Evolutionary conservation across 139 green algal genomes (phyloP).

Genomic region (Chlamydomonas sp.): DNA sequence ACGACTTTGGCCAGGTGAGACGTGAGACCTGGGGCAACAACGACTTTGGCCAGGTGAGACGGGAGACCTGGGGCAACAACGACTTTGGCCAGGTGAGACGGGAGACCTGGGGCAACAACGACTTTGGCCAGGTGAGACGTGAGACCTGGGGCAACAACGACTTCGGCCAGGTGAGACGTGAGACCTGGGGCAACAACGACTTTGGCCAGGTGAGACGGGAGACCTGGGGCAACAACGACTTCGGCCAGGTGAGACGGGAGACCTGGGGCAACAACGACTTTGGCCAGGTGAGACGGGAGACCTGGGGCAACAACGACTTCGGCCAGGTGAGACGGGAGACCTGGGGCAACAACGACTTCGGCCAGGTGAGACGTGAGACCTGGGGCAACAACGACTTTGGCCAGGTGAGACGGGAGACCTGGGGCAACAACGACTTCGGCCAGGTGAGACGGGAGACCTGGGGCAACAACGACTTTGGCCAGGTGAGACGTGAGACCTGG

Average conservation of each 20-base stretch:
- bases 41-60: slow-evolving; percentile 20
- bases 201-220: not conserved
- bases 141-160: slow-evolving; percentile 53
- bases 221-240: slow-evolving; percentile 54
- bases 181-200: slow-evolving; percentile 53
- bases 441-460: slow-evolving; percentile 23
- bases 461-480: slow-evolving; percentile 49
- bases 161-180: slow-evolving; percentile 1
- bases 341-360: slow-evolving; percentile 56
- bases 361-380: not conserved
- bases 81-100: slow-evolving; percentile 14
- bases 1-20: slow-evolving; percentile 27
- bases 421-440: slow-evolving; percentile 50
- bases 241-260: not conserved
- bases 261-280: slow-evolving; percentile 56
- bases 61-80: slow-evolving; percentile 49
- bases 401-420: slow-evolving; percentile 11
- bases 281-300: not conserved
- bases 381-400: slow-evolving; percentile 58
- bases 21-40: slow-evolving; percentile 48
- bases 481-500: slow-evolving; percentile 23
- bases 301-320: slow-evolving; percentile 56
- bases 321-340: not conserved
- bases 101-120: slow-evolving; percentile 51
- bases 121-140: slow-evolving; percentile 8